phyloP scores from a whole-genome alignment of 148 eudicot species.

The Vaccinium myrtillus region DNA sequence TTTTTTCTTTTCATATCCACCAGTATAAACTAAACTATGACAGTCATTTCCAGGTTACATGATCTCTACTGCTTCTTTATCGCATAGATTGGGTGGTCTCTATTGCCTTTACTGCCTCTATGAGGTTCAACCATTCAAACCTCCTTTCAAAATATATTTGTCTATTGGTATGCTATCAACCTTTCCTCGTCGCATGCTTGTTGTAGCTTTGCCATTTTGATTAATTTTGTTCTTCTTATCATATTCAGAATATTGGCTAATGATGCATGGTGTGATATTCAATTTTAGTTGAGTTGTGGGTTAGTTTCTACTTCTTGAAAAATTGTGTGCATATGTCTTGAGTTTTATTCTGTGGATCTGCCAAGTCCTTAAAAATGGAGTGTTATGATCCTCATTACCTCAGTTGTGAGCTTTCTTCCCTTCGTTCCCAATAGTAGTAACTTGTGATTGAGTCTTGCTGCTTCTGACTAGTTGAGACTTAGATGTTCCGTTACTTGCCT shows the following conservation, averaged over 20 bases:
- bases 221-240: neutral
- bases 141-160: slow-evolving; percentile 67
- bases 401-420: neutral
- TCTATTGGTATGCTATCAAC: slow-evolving; percentile 55
- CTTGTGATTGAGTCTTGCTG: neutral
- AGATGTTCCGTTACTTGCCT: neutral
- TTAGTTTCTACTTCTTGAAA: neutral
- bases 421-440: neutral
- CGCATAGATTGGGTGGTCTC: slow-evolving; percentile 67
- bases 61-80: slow-evolving; percentile 39
- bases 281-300: neutral
- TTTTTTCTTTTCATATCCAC: neutral
- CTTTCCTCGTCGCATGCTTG: neutral
- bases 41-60: slow-evolving; percentile 49
- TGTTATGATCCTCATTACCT: neutral
- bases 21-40: neutral
- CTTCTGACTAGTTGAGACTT: neutral
- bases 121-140: slow-evolving; percentile 85
- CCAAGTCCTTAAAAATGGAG: neutral
- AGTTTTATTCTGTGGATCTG: neutral
- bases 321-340: neutral
- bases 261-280: neutral
- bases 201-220: neutral
- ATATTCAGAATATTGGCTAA: neutral
- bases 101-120: slow-evolving; percentile 80